phyloP scores from a whole-genome alignment of 352 stramenopile genomes.

The Pythium folliculosum region DNA sequence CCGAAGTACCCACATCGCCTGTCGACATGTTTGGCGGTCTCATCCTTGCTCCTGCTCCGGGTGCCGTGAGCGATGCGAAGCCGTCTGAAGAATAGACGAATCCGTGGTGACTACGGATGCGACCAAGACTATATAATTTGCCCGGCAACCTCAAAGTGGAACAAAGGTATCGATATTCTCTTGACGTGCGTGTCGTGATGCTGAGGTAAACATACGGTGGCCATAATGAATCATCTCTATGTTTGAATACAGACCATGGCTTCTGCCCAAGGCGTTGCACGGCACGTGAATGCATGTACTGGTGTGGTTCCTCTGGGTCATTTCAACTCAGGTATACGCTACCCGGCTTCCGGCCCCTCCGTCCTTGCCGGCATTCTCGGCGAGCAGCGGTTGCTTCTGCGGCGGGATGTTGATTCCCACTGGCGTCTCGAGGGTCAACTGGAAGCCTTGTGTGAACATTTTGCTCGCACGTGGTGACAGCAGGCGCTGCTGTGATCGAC shows the following conservation, averaged over 20 bases:
- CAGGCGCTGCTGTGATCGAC: slow-evolving; percentile 23
- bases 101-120: background rate
- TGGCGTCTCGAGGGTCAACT: slow-evolving; percentile 17
- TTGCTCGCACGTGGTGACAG: slow-evolving; percentile 26
- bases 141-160: background rate
- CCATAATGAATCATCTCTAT: slow-evolving; percentile 20
- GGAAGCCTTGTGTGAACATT: slow-evolving; percentile 24
- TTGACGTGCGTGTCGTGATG: background rate
- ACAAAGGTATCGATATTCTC: background rate
- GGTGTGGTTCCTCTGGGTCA: background rate
- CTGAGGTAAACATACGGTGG: background rate
- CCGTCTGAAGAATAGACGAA: slow-evolving; percentile 6
- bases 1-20: background rate
- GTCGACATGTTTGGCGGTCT: slow-evolving; percentile 25
- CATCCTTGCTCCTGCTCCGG: slow-evolving; percentile 1
- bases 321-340: slow-evolving; percentile 20
- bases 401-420: slow-evolving; percentile 13
- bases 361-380: slow-evolving; percentile 5
- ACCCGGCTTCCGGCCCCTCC: background rate
- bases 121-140: background rate
- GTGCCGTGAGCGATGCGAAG: background rate
- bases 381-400: slow-evolving; percentile 22
- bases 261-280: background rate
- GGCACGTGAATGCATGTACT: background rate
- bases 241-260: slow-evolving; percentile 21